Base-by-base conservation (phyloP, 2,329 filamentous ascomycete genomes). In the Fusarium sp. region DNA sequence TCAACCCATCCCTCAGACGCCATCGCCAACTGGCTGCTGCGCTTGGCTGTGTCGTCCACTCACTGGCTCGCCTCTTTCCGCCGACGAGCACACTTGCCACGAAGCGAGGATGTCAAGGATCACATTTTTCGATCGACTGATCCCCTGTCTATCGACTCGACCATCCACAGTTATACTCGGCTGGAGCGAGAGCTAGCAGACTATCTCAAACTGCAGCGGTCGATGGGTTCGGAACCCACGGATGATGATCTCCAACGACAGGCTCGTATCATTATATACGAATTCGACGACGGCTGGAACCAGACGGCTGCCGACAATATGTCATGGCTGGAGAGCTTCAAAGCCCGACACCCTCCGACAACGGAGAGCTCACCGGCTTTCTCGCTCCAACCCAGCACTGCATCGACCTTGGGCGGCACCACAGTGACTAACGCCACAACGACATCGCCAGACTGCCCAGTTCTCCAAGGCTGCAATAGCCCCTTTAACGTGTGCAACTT, bases 241-340 rank as follows among this genome's bases (percentile, higher is more conserved):
- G 88, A 92, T 68, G 85, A 85, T 3, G 87, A 89, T 54, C 79
- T 92, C 43, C 90, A 91, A 75, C 83, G 82, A 31, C 84, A 91
- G 74, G 90, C 89, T 24, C 86, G 90, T 71, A 84, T 90, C 61
- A 90, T 92, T 74, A 89, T 92, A 24, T 92, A 90, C 80, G 89
- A 90, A 56, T 87, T 85, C 67, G 89, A 91, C 62, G 90, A 92
- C 74, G 86, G 86, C 11, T 92, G 90, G 89, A 92, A 92, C 72
- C 90, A 91, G 76, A 92, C 90, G 2, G 87, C 87, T 0, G 88
- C 89, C 4, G 90, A 92, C 72, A 89, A 90, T 69, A 72, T 82
- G 4, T 80, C 84, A 5, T 91, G 89, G 87, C 82, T 92, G 2
- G 79, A 82, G 5, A 81, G 84, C 14, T 92, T 92, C 81, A 88